Evolutionary conservation across 2,329 filamentous ascomycete genomes (phyloP).

Genomic region (Aureobasidium namibiae): DNA sequence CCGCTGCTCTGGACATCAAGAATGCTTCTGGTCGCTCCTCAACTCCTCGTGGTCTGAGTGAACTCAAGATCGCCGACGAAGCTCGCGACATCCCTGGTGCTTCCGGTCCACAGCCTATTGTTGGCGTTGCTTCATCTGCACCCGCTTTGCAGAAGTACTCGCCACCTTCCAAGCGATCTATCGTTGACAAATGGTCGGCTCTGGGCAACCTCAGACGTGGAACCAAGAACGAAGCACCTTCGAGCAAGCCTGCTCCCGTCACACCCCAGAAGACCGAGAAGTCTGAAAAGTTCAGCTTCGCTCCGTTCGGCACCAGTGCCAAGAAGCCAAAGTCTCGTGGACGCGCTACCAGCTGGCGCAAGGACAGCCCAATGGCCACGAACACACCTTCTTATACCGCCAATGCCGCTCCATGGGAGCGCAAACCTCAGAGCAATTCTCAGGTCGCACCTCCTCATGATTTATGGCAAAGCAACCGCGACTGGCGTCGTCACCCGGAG

Average conservation of each 20-base stretch:
- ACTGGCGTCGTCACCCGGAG: constrained; percentile 39
- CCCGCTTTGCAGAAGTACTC: constrained; percentile 44
- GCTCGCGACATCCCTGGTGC: constrained; percentile 23
- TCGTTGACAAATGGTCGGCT: constrained; percentile 79
- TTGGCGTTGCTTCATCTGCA: constrained; percentile 23
- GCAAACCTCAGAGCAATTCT: constrained; percentile 18
- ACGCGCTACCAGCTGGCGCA: constrained; percentile 25
- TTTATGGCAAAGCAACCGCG: constrained; percentile 38
- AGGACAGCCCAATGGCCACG: constrained; percentile 20
- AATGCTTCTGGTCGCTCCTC: constrained; percentile 40
- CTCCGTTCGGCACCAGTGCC: constrained; percentile 26
- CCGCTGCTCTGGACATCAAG: constrained; percentile 30
- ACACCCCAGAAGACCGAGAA: constrained; percentile 25
- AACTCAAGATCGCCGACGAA: constrained; percentile 46
- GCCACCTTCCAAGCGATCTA: constrained; percentile 56
- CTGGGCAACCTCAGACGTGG: constrained; percentile 77
- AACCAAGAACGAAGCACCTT: constrained; percentile 37
- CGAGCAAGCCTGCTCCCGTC: constrained; percentile 23
- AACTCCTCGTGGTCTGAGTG: constrained; percentile 45
- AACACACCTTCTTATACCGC: constrained; percentile 22
- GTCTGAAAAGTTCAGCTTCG: constrained; percentile 22
- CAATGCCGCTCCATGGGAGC: constrained; percentile 29
- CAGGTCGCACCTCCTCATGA: constrained; percentile 16
- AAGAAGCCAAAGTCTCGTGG: constrained; percentile 26
- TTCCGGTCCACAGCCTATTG: constrained; percentile 23